phyloP scores from a whole-genome alignment of 192 early-diverging fungal species.

The Coemansia sp. region DNA sequence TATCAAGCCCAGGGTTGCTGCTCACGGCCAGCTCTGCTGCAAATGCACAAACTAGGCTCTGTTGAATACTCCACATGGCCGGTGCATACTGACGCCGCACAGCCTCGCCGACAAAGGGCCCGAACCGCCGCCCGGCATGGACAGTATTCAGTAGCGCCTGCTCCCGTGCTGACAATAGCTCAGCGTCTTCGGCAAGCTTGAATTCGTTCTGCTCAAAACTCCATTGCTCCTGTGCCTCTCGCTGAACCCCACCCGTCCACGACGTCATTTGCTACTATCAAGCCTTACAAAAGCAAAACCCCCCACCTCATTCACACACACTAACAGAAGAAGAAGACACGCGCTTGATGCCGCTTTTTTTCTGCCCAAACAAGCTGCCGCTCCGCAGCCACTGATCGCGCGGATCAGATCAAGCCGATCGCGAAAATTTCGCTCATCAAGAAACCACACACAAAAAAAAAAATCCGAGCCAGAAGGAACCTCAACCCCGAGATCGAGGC shows the following conservation, averaged over 20 bases:
- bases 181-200: constrained; percentile 1
- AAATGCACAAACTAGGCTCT: no score
- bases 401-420: neutral
- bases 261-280: no score
- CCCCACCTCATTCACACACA: no score
- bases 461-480: neutral
- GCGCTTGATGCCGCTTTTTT: no score
- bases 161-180: neutral
- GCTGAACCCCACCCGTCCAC: no score
- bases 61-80: no score
- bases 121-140: constrained; percentile 1
- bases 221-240: neutral
- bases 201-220: constrained; percentile 21
- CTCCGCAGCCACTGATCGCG: neutral
- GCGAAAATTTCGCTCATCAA: neutral
- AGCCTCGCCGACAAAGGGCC: neutral
- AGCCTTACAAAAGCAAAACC: no score
- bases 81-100: neutral
- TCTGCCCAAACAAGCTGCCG: no score
- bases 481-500: no score
- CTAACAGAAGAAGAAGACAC: no score
- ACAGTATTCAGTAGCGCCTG: constrained; percentile 6
- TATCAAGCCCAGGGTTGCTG: neutral
- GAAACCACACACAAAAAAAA: neutral
- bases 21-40: no score